Evolutionary conservation across 208 protist genomes (phyloP).

Genomic region (Trypanosoma cruzi): DNA sequence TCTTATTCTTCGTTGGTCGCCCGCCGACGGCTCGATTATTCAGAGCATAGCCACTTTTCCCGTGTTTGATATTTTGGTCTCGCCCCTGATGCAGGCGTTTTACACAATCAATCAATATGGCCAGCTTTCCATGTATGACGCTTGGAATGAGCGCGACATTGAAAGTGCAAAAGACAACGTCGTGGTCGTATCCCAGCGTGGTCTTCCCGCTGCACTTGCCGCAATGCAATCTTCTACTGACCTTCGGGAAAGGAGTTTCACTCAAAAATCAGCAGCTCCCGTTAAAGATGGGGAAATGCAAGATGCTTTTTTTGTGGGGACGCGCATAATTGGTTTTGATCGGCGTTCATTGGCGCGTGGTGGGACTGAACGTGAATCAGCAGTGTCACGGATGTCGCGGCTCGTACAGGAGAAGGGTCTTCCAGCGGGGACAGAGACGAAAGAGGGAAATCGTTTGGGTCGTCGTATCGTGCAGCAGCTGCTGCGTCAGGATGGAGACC

Average conservation of each 20-base stretch:
- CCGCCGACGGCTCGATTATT: slow-evolving; percentile 58
- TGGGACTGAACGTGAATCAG: slow-evolving; percentile 5
- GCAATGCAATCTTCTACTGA: slow-evolving; percentile 20
- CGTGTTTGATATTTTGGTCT: slow-evolving; percentile 59
- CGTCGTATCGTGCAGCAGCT: slow-evolving; percentile 29
- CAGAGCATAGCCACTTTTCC: slow-evolving; percentile 50
- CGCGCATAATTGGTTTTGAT: slow-evolving; percentile 45
- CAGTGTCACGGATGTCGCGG: slow-evolving; percentile 10
- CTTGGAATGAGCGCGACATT: slow-evolving; percentile 57
- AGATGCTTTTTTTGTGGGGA: slow-evolving; percentile 41
- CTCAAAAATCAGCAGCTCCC: slow-evolving; percentile 5
- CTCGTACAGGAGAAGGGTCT: slow-evolving; percentile 10
- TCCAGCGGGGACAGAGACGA: slow-evolving; percentile 23
- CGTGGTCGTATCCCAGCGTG: slow-evolving; percentile 36
- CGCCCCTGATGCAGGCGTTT: slow-evolving; percentile 61
- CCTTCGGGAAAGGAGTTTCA: slow-evolving; percentile 20
- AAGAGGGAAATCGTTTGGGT: slow-evolving; percentile 25
- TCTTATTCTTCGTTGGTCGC: slow-evolving; percentile 68
- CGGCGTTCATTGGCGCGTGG: slow-evolving; percentile 18
- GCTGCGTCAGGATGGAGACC: slow-evolving; percentile 17
- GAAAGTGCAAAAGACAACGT: slow-evolving; percentile 19
- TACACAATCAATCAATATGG: slow-evolving; percentile 66
- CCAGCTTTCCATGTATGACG: slow-evolving; percentile 70
- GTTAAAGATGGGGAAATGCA: slow-evolving; percentile 35
- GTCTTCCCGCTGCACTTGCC: slow-evolving; percentile 36